phyloP scores from a whole-genome alignment of 345 rosid genomes.

The Sapria himalayana region DNA sequence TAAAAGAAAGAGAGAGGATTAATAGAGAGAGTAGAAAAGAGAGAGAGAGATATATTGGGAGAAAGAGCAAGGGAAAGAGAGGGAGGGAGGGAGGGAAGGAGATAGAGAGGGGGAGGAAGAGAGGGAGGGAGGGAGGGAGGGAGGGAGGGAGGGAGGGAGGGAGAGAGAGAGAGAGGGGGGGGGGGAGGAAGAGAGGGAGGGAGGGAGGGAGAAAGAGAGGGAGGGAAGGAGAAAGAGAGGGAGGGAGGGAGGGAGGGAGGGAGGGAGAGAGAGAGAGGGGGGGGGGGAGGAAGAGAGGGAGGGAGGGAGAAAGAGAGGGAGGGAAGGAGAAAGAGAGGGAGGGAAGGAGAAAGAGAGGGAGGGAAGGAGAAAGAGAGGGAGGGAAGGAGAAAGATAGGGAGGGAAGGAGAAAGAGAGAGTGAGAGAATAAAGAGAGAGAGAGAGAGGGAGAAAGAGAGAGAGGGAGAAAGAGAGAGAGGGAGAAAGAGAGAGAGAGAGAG shows the following conservation, averaged over 20 bases:
- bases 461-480: no score
- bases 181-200: not conserved
- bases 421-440: no score
- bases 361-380: not conserved
- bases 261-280: not conserved
- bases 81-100: no score
- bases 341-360: no score
- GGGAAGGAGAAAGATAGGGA: not conserved
- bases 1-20: not conserved
- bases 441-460: constrained; percentile 1
- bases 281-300: not conserved
- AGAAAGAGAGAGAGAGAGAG: no score
- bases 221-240: not conserved
- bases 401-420: no score
- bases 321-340: no score
- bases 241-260: not conserved
- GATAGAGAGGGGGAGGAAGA: not conserved
- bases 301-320: no score
- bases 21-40: not conserved
- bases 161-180: not conserved
- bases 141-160: not conserved
- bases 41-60: no score
- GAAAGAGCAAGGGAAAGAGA: no score
- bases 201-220: not conserved
- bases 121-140: not conserved